Base-by-base conservation (phyloP, 139 green algal species). In the Chlorella sorokiniana region DNA sequence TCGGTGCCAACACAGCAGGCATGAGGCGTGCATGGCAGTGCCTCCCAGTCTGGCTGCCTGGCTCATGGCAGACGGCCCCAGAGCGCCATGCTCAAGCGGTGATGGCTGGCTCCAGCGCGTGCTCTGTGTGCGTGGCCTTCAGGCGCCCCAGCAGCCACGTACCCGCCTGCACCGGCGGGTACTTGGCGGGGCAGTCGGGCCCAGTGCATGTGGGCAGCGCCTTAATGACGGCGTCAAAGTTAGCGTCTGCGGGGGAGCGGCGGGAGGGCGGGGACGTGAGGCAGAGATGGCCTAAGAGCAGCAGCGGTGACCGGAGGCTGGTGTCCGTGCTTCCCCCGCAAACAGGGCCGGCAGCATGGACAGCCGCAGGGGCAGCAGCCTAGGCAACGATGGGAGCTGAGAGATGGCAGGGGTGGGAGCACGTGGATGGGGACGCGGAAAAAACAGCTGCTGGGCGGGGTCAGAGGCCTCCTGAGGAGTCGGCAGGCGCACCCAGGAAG, bases 401-500 rank as follows among this genome's bases (percentile, higher is more conserved):
- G 20, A 18, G 54, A 22, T 8, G 5, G 14, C 20, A 18, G 20
- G 11, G 14, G 18, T 25, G 54, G 11, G 14, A 5, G 54, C 14
- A 29, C 54, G 5, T 8, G 14, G 18, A 23, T 23, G 18, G 11
- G 54, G 20, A 64, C 20, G 54, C 20, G 18, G 11, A n/a, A n/a
- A n/a, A n/a, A n/a, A n/a, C n/a, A n/a, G n/a, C n/a, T n/a, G n/a
- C n/a, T n/a, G n/a, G n/a, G n/a, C n/a, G n/a, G n/a, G n/a, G n/a
- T n/a, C n/a, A n/a, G n/a, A n/a, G n/a, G n/a, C n/a, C n/a, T n/a
- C n/a, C n/a, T n/a, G 14, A 23, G 20, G 54, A 5, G 5, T 5
- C 5, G 5, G 20, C 14, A 8, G 11, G 11, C 20, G 20, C 54
- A 64, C 92, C 90, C 63, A 96, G 94, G 86, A 98, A 98, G 88